Conservation (phyloP, 495 filamentous ascomycete species). For the Trichoderma parareesei region DNA sequence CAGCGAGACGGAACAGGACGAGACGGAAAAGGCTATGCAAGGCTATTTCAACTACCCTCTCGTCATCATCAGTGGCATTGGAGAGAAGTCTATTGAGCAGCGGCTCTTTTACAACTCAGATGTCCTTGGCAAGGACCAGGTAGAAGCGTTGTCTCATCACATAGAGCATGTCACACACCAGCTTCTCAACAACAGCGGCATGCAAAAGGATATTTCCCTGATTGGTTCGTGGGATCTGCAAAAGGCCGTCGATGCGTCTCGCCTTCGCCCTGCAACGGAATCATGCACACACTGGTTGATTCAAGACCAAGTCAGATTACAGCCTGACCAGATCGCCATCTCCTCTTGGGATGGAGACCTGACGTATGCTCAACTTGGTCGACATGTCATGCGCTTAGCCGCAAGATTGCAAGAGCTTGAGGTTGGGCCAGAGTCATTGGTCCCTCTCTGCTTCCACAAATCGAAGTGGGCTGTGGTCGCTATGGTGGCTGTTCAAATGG, state of each 20-base stretch:
- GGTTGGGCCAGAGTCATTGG: not conserved
- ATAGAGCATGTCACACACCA: conserved; percentile 11
- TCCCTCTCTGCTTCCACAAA: not conserved
- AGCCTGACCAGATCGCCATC: conserved; percentile 22
- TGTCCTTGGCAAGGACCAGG: conserved; percentile 14
- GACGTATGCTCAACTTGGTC: conserved; percentile 38
- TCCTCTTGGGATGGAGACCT: conserved; percentile 44
- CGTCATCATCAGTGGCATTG: conserved; percentile 15
- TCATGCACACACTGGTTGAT: conserved; percentile 9
- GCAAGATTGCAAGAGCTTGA: conserved; percentile 19
- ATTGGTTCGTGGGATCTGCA: not conserved
- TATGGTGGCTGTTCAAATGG: conserved; percentile 4
- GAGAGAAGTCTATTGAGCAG: not conserved
- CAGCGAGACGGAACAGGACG: not conserved
- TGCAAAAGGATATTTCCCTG: not conserved
- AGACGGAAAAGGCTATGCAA: not conserved
- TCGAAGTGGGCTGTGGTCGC: not conserved
- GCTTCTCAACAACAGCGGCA: not conserved
- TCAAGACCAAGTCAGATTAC: not conserved
- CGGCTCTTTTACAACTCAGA: conserved; percentile 15
- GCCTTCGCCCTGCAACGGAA: conserved; percentile 1
- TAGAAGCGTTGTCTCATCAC: conserved; percentile 18
- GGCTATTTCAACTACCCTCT: conserved; percentile 18
- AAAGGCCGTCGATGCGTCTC: conserved; percentile 18
- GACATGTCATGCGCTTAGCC: conserved; percentile 28